phyloP scores from a whole-genome alignment of 306 rosid species.

The Calophaca sinica region DNA sequence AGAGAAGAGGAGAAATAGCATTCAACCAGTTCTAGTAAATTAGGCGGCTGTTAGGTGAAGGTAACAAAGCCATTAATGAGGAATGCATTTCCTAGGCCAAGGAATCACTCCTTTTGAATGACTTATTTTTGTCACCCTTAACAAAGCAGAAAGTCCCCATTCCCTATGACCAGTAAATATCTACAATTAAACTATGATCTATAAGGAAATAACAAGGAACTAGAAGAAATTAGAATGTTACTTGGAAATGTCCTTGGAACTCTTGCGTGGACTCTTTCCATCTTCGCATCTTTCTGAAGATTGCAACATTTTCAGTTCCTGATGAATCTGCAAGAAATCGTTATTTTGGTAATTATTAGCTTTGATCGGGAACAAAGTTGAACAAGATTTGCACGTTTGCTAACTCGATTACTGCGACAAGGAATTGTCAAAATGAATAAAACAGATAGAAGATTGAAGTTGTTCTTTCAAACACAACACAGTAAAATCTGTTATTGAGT shows the following conservation, averaged over 20 bases:
- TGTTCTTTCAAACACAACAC: conserved; percentile 31
- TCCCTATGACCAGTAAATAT: conserved; percentile 22
- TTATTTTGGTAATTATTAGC: conserved; percentile 42
- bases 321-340: conserved; percentile 65
- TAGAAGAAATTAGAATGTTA: conserved; percentile 47
- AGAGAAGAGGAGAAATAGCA: neutral
- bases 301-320: conserved; percentile 68
- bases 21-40: neutral
- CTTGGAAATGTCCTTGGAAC: conserved; percentile 62
- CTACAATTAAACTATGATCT: conserved; percentile 30
- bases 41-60: neutral
- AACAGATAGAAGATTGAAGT: conserved; percentile 14
- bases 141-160: conserved; percentile 12
- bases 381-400: conserved; percentile 16
- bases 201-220: conserved; percentile 26
- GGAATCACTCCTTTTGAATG: conserved; percentile 9
- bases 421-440: conserved; percentile 33
- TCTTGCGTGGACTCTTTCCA: conserved; percentile 59
- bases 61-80: conserved; percentile 11
- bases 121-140: conserved; percentile 14
- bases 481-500: conserved; percentile 11
- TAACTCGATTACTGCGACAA: conserved; percentile 3
- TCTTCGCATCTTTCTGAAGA: conserved; percentile 58
- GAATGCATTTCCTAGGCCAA: conserved; percentile 15
- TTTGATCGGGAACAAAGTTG: conserved; percentile 20